Evolutionary conservation across 805 yeast species (phyloP).

Genomic region (Pichia pseudocactophila): DNA sequence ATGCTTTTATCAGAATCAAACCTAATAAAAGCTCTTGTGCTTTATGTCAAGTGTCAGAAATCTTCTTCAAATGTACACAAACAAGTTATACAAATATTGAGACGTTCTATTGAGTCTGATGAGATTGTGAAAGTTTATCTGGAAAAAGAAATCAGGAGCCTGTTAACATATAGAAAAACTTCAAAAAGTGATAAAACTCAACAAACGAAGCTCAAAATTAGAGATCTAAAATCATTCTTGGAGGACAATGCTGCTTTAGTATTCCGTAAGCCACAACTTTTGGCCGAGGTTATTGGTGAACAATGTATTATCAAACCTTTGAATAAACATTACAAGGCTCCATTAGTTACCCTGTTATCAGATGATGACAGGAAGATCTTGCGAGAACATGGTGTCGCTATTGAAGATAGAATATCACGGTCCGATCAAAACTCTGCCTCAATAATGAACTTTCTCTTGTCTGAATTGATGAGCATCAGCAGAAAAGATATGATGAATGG

Average conservation of each 20-base stretch:
- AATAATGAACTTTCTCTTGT: conserved; percentile 51
- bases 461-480: conserved; percentile 48
- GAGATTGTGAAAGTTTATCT: conserved; percentile 42
- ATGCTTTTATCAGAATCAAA: conserved; percentile 37
- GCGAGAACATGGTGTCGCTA: background rate
- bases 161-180: conserved; percentile 20
- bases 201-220: conserved; percentile 18
- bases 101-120: conserved; percentile 63
- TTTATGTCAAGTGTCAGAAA: conserved; percentile 29
- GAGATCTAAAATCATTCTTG: conserved; percentile 38
- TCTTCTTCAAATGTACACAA: conserved; percentile 35
- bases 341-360: conserved; percentile 14
- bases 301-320: conserved; percentile 14
- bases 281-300: conserved; percentile 19
- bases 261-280: conserved; percentile 27
- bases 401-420: conserved; percentile 9
- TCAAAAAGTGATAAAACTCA: conserved; percentile 9
- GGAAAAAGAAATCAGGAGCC: conserved; percentile 39
- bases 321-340: conserved; percentile 15
- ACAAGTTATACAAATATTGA: conserved; percentile 43
- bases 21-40: conserved; percentile 39
- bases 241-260: conserved; percentile 43
- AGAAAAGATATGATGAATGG: conserved; percentile 20
- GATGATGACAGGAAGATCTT: conserved; percentile 18
- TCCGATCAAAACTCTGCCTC: conserved; percentile 33